phyloP scores from a whole-genome alignment of 108 stramenopile species.

The Mediolabrus comicus region DNA sequence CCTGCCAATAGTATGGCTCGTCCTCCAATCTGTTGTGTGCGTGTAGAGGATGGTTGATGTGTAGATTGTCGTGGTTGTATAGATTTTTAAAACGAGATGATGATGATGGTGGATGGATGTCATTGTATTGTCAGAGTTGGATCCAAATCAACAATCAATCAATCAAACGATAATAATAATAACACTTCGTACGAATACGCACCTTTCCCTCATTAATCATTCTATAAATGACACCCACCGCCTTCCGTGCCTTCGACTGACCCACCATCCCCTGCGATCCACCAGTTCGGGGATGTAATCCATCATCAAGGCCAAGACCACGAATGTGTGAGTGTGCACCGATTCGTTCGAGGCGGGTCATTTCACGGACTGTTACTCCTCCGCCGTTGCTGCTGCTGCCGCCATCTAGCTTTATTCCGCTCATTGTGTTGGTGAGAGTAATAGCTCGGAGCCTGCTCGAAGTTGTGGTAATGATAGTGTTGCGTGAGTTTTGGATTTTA shows the following conservation, averaged over 20 bases:
- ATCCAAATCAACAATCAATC: not conserved
- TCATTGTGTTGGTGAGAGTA: not conserved
- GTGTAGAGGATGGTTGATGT: not conserved
- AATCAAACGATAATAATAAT: not conserved
- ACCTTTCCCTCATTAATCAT: constrained; percentile 79
- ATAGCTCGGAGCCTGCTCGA: too few species aligned
- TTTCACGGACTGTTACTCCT: constrained; percentile 63
- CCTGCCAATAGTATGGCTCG: constrained; percentile 91
- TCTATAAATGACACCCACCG: constrained; percentile 82
- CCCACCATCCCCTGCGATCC: constrained; percentile 92
- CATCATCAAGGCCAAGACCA: constrained; percentile 96
- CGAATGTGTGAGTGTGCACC: constrained; percentile 99
- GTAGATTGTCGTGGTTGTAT: too few species aligned
- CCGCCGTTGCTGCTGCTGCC: not conserved
- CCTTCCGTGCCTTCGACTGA: constrained; percentile 60
- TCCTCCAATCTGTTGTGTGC: constrained; percentile 76
- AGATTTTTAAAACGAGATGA: too few species aligned
- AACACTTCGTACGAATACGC: not conserved
- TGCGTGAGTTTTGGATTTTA: not conserved
- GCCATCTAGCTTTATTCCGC: constrained; percentile 16
- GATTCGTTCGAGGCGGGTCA: constrained; percentile 97
- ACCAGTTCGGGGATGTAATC: constrained; percentile 82
- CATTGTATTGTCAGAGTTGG: not conserved
- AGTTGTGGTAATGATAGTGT: not conserved
- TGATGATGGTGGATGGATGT: constrained; percentile 10